Evolutionary conservation across 2,329 filamentous ascomycete genomes (phyloP).

Genomic region (Colletotrichum chrysophilum): DNA sequence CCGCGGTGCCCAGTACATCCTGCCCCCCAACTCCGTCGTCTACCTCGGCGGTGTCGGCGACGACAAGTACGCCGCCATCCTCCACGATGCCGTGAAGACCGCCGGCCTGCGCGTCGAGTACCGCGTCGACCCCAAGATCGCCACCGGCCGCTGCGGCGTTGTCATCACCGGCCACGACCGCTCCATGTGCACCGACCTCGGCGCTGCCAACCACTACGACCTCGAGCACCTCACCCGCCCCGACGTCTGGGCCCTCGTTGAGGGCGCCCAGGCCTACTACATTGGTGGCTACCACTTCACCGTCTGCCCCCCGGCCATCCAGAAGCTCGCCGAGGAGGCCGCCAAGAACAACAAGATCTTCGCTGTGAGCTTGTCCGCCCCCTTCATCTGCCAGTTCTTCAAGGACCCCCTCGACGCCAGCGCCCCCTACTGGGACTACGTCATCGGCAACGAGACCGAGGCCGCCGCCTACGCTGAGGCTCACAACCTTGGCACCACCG

Average conservation of each 20-base stretch:
- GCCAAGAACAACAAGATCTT: slow-evolving; percentile 90
- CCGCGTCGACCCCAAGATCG: slow-evolving; percentile 81
- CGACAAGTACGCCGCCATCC: slow-evolving; percentile 92
- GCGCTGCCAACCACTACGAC: slow-evolving; percentile 96
- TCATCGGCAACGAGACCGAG: slow-evolving; percentile 97
- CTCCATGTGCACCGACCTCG: slow-evolving; percentile 92
- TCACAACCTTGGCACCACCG: slow-evolving; percentile 75
- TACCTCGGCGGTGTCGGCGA: slow-evolving; percentile 94
- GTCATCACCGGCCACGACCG: slow-evolving; percentile 97
- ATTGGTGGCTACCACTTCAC: slow-evolving; percentile 98
- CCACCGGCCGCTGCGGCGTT: slow-evolving; percentile 93
- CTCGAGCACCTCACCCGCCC: slow-evolving; percentile 90
- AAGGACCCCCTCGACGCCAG: slow-evolving; percentile 90
- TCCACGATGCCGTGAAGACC: slow-evolving; percentile 83
- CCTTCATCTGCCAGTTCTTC: slow-evolving; percentile 98
- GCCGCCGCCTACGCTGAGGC: slow-evolving; percentile 85
- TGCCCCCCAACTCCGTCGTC: slow-evolving; percentile 86
- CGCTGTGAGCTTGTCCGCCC: slow-evolving; percentile 89
- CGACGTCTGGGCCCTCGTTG: slow-evolving; percentile 89
- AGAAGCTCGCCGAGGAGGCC: slow-evolving; percentile 90
- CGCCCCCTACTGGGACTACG: slow-evolving; percentile 91
- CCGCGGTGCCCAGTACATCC: slow-evolving; percentile 94
- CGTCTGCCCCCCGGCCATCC: slow-evolving; percentile 88
- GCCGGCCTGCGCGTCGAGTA: slow-evolving; percentile 95
- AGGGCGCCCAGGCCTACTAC: slow-evolving; percentile 89